phyloP scores from a whole-genome alignment of 192 early-diverging fungal species.

The Rhizoclosmatium sp. region DNA sequence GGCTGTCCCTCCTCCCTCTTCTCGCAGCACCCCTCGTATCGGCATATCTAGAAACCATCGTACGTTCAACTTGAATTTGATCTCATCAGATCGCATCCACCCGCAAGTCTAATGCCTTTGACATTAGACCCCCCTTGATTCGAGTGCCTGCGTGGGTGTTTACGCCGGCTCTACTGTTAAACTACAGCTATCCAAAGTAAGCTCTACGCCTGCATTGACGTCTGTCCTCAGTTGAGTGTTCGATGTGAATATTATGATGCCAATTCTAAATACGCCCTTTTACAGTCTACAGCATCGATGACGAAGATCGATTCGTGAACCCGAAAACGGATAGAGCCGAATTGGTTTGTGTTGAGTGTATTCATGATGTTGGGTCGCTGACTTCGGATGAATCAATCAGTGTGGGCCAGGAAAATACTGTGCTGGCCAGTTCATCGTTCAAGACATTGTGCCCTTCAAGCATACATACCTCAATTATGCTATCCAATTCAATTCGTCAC shows the following conservation, averaged over 20 bases:
- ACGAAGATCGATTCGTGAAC: constrained; percentile 35
- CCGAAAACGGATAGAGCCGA: constrained; percentile 3
- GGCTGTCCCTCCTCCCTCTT: too few species aligned
- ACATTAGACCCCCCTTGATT: not conserved
- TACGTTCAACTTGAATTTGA: too few species aligned
- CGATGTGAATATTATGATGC: not conserved
- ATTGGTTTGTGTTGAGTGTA: constrained; percentile 4
- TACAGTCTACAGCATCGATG: constrained; percentile 46
- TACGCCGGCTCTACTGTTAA: constrained; percentile 19
- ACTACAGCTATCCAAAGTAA: not conserved
- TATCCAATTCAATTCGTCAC: constrained; percentile 24
- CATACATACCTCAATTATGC: constrained; percentile 42
- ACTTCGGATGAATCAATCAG: constrained; percentile 11
- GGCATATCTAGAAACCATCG: too few species aligned
- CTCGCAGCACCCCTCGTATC: too few species aligned
- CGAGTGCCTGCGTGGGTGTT: constrained; percentile 15
- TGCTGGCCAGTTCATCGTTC: constrained; percentile 42
- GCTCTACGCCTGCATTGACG: not conserved
- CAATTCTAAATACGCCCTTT: not conserved
- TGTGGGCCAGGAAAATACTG: constrained; percentile 39
- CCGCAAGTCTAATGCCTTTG: too few species aligned
- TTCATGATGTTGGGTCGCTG: not conserved
- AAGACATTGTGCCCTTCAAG: constrained; percentile 24
- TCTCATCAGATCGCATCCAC: too few species aligned
- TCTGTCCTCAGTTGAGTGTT: constrained; percentile 5